A percentile compares a stretch with the other conserved stretches of the same genome.
Conservation (phyloP, 768 basidiomycete species). For the Kockovaella imperatae region DNA sequence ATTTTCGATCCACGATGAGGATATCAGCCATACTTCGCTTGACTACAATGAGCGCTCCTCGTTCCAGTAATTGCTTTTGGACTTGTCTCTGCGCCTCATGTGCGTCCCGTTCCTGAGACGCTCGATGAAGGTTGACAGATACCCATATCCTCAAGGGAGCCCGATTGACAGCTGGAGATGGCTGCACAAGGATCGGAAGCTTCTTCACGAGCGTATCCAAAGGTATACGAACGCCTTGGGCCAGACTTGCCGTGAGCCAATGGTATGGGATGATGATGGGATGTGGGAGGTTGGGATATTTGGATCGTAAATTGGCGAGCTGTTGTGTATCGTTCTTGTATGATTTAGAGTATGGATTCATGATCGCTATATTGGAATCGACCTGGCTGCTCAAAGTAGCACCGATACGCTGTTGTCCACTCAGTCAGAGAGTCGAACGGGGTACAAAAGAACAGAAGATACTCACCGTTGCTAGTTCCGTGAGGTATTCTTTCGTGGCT, state of each 20-base stretch:
- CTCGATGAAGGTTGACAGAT: slow-evolving; percentile 21
- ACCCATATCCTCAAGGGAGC: slow-evolving; percentile 28
- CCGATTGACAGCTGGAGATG: not conserved
- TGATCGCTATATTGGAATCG: slow-evolving; percentile 13
- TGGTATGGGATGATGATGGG: slow-evolving; percentile 21
- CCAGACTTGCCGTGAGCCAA: slow-evolving; percentile 15
- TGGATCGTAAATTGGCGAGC: not conserved
- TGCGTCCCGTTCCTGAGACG: slow-evolving; percentile 6
- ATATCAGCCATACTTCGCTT: slow-evolving; percentile 26
- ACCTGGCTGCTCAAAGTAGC: slow-evolving; percentile 4
- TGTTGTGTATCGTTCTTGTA: slow-evolving; percentile 6
- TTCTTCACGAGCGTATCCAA: not conserved
- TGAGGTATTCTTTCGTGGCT: not conserved
- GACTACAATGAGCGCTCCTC: slow-evolving; percentile 16
- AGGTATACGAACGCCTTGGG: not conserved
- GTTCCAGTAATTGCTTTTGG: slow-evolving; percentile 6
- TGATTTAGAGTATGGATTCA: slow-evolving; percentile 12
- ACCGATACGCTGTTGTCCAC: slow-evolving; percentile 5
- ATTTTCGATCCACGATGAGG: slow-evolving; percentile 20
- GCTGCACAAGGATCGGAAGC: slow-evolving; percentile 17
- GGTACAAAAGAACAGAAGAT: not conserved
- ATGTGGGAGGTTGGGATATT: slow-evolving; percentile 10
- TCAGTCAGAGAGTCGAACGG: not conserved
- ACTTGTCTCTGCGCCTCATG: slow-evolving; percentile 10
- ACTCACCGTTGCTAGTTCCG: slow-evolving; percentile 9